These are phyloP conservation scores for Teratosphaeriaceae sp. DNA, from an alignment of 2,329 filamentous ascomycete species.

Conservation along the genomic window DNA sequence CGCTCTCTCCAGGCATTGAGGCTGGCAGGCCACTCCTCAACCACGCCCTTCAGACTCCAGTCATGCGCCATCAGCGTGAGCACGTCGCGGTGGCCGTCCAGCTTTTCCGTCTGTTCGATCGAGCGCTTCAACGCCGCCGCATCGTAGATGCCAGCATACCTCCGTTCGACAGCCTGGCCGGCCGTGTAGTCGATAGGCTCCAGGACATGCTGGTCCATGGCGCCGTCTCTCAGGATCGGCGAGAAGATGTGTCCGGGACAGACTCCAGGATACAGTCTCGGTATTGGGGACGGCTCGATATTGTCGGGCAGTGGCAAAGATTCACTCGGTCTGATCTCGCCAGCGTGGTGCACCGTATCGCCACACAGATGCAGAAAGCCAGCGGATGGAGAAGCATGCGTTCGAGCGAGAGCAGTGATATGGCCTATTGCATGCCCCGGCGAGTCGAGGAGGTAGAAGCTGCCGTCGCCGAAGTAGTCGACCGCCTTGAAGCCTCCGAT, in stretches of 20 bases:
- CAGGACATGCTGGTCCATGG: conserved; percentile 6
- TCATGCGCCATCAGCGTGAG: conserved; percentile 18
- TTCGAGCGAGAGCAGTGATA: conserved; percentile 40
- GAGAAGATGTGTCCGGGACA: conserved; percentile 34
- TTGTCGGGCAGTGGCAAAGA: conserved; percentile 30
- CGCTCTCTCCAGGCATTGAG: conserved; percentile 13
- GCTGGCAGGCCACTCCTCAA: conserved; percentile 12
- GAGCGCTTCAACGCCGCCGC: conserved; percentile 9
- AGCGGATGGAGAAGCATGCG: conserved; percentile 21
- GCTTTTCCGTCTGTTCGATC: conserved; percentile 11
- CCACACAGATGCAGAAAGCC: conserved; percentile 29
- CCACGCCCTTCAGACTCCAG: conserved; percentile 15
- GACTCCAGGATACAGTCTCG: conserved; percentile 9
- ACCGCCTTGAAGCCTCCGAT: conserved; percentile 37
- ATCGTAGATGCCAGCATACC: conserved; percentile 12
- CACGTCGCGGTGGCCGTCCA: conserved; percentile 13
- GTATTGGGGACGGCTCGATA: conserved; percentile 10
- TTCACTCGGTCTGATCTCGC: conserved; percentile 29
- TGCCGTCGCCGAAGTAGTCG: conserved; percentile 49
- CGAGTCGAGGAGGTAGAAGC: conserved; percentile 44
- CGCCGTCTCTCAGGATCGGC: conserved; percentile 7
- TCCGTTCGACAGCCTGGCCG: conserved; percentile 4
- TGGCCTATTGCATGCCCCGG: conserved; percentile 46
- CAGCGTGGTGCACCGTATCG: conserved; percentile 30
- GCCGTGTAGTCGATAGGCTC: conserved; percentile 7